A percentile compares a stretch with the other conserved stretches of the same genome.
These are phyloP conservation scores for Maudiozyma humilis DNA, from an alignment of 1,139 yeast species.

Conservation along the genomic window DNA sequence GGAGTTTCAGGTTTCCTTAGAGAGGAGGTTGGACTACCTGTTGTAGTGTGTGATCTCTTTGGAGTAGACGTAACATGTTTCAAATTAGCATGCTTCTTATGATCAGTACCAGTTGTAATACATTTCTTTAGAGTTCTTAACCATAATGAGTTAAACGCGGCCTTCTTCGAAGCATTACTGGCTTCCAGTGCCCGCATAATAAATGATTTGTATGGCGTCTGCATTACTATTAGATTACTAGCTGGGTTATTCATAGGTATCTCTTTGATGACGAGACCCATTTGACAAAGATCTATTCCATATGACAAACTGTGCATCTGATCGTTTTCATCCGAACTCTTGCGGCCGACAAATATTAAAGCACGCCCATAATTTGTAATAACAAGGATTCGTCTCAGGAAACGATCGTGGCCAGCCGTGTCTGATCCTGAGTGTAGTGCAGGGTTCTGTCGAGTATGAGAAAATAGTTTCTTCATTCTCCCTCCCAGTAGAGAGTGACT, in stretches of 20 bases:
- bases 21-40: neutral
- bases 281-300: constrained; percentile 25
- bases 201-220: constrained; percentile 29
- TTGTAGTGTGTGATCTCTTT: neutral
- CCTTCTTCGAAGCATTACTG: neutral
- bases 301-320: constrained; percentile 18
- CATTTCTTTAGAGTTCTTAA: constrained; percentile 19
- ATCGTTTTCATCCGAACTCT: constrained; percentile 11
- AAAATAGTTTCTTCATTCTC: constrained; percentile 25
- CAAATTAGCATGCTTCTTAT: constrained; percentile 6
- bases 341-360: constrained; percentile 23
- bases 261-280: constrained; percentile 24
- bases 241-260: constrained; percentile 10
- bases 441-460: constrained; percentile 14
- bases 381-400: constrained; percentile 21
- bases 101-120: constrained; percentile 20
- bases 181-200: constrained; percentile 17
- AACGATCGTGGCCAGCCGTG: constrained; percentile 14
- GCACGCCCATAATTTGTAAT: constrained; percentile 28
- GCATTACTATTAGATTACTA: constrained; percentile 19
- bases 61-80: neutral
- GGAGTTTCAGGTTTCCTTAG: neutral
- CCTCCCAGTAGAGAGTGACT: constrained; percentile 18
- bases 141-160: constrained; percentile 17
- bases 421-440: constrained; percentile 13